These are phyloP conservation scores for Carex kokanica DNA, from an alignment of 176 grass and related monocot genomes.

Conservation along the genomic window DNA sequence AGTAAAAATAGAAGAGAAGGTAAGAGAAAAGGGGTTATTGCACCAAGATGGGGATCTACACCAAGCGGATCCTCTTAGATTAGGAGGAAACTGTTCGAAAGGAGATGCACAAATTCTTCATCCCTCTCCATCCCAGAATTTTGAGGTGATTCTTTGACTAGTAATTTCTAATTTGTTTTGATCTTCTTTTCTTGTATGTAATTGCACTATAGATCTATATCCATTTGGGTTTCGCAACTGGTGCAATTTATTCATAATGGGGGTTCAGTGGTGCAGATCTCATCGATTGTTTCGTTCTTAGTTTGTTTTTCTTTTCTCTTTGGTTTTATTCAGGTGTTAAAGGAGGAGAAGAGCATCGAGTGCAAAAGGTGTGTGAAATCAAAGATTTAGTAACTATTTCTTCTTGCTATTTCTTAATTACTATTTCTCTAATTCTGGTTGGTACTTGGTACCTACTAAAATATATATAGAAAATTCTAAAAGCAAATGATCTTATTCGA, in stretches of 20 bases:
- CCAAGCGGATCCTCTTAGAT: constrained; percentile 21
- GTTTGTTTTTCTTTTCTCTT: background rate
- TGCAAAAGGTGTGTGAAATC: constrained; percentile 19
- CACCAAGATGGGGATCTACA: constrained; percentile 49
- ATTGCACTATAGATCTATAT: constrained; percentile 11
- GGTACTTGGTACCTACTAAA: background rate
- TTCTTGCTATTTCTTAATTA: background rate
- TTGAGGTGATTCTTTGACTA: background rate
- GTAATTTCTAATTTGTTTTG: background rate
- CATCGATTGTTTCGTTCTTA: background rate
- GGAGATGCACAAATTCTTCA: constrained; percentile 1
- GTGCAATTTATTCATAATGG: constrained; percentile 25
- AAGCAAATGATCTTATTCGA: background rate
- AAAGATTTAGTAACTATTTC: constrained; percentile 14
- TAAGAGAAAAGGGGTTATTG: constrained; percentile 32
- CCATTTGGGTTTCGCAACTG: background rate
- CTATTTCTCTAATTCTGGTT: constrained; percentile 14
- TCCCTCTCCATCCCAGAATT: constrained; percentile 35
- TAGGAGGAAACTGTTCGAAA: background rate
- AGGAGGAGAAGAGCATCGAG: constrained; percentile 14
- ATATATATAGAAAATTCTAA: constrained; percentile 22
- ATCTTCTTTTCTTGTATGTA: constrained; percentile 27
- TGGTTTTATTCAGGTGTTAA: constrained; percentile 13
- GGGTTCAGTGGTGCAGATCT: background rate
- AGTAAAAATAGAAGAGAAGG: background rate